Percentiles rank a stretch among this genome's conserved stretches.
These are phyloP conservation scores for Mytilinidion resinicola DNA, from an alignment of 495 filamentous ascomycete genomes.

Conservation along the genomic window DNA sequence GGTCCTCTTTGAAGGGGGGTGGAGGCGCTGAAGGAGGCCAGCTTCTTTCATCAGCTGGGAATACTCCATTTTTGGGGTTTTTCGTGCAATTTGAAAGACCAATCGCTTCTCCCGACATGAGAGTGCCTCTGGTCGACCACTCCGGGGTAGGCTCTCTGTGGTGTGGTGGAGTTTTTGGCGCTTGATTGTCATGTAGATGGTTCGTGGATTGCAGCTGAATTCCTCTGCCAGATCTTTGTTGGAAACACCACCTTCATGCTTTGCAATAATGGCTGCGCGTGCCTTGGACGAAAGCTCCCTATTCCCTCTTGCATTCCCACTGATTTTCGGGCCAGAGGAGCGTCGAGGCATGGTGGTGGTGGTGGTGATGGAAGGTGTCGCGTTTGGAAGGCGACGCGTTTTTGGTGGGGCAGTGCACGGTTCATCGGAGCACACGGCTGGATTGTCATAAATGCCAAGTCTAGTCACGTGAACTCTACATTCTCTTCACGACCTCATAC, in stretches of 20 bases:
- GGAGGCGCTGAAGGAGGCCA: background rate
- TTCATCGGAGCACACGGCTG: too few species aligned
- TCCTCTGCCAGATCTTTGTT: slow-evolving; percentile 2
- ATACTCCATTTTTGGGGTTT: slow-evolving; percentile 1
- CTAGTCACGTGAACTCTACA: too few species aligned
- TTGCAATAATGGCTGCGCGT: slow-evolving; percentile 1
- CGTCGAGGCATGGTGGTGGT: background rate
- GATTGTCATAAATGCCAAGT: too few species aligned
- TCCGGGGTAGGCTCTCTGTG: background rate
- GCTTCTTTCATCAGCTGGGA: background rate
- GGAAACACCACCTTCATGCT: background rate
- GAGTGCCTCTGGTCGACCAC: background rate
- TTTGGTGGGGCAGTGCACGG: too few species aligned
- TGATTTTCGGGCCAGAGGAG: slow-evolving; percentile 9
- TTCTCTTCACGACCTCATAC: too few species aligned
- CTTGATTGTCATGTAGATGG: background rate
- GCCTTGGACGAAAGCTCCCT: background rate
- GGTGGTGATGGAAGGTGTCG: background rate
- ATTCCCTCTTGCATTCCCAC: background rate
- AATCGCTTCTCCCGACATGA: background rate
- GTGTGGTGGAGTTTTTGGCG: background rate
- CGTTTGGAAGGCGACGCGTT: too few species aligned
- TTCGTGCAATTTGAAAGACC: background rate
- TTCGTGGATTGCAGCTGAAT: background rate
- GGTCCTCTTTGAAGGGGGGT: background rate